Percentiles rank a stretch among this genome's conserved stretches.
Conservation (phyloP, 495 filamentous ascomycete species). For the Podospora bellae-mahoneyi region DNA sequence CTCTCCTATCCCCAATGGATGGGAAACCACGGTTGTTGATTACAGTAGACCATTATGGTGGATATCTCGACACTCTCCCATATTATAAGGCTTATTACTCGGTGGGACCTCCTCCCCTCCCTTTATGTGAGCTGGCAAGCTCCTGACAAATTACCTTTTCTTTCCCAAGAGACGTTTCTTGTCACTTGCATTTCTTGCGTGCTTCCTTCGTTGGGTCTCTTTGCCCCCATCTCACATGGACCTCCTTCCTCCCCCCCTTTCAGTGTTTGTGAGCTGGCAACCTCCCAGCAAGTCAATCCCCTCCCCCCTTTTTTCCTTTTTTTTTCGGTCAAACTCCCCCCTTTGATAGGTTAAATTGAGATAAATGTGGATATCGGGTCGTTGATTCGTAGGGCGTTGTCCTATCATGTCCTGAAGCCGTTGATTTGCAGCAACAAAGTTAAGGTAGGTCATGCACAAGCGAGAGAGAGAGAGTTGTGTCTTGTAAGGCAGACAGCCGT, state of each 20-base stretch:
- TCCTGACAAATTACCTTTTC: no score
- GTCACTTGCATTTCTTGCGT: no score
- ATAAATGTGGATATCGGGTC: background rate
- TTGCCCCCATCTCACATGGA: no score
- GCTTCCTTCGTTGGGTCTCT: conserved; percentile 19
- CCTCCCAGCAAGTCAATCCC: background rate
- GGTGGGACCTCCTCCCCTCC: no score
- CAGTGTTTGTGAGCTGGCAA: background rate
- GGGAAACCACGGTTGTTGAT: no score
- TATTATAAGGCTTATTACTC: no score
- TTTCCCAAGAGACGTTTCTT: no score
- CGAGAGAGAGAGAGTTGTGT: background rate
- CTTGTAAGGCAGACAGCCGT: background rate
- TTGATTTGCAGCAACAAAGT: background rate
- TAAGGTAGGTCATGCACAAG: background rate
- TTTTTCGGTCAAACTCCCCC: background rate
- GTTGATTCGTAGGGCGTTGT: background rate
- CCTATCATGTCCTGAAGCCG: background rate
- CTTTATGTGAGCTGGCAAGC: no score
- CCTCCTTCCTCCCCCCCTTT: background rate
- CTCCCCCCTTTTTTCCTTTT: no score
- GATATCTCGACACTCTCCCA: no score
- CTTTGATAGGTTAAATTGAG: background rate
- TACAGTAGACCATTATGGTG: no score
- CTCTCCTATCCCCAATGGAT: no score